A percentile compares a stretch with the other conserved stretches of the same genome.
Evolutionary conservation across 345 rosid species (phyloP).

Genomic region (Populus ilicifolia): DNA sequence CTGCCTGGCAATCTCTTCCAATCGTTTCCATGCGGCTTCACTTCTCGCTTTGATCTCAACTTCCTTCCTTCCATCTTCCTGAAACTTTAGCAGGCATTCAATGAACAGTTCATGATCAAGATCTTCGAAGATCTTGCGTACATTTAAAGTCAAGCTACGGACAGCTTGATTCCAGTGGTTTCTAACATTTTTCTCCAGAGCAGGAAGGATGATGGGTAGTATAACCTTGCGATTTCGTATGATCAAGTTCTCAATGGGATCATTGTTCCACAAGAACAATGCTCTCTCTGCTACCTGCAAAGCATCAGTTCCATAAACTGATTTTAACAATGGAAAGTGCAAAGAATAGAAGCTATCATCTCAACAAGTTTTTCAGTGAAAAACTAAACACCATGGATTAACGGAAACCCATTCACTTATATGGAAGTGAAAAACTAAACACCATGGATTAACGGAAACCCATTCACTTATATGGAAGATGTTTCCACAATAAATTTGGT

Average conservation of each 20-base stretch:
- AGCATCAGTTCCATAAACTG: not conserved
- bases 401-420: not conserved
- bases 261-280: constrained; percentile 28
- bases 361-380: not conserved
- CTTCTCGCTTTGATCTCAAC: constrained; percentile 13
- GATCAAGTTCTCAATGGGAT: constrained; percentile 21
- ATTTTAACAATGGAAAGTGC: not conserved
- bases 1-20: constrained; percentile 16
- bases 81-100: constrained; percentile 17
- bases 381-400: not conserved
- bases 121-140: constrained; percentile 28
- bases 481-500: not conserved
- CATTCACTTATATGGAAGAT: not conserved
- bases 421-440: not conserved
- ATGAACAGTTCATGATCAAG: constrained; percentile 23
- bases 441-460: not conserved
- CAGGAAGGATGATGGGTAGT: constrained; percentile 26
- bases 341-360: not conserved
- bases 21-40: constrained; percentile 21
- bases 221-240: constrained; percentile 17
- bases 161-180: constrained; percentile 33
- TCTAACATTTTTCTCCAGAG: constrained; percentile 23
- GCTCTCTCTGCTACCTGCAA: constrained; percentile 33
- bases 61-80: constrained; percentile 15
- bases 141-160: constrained; percentile 29